phyloP scores from a whole-genome alignment of 441 rosid genomes.

The Erodium trifolium region DNA sequence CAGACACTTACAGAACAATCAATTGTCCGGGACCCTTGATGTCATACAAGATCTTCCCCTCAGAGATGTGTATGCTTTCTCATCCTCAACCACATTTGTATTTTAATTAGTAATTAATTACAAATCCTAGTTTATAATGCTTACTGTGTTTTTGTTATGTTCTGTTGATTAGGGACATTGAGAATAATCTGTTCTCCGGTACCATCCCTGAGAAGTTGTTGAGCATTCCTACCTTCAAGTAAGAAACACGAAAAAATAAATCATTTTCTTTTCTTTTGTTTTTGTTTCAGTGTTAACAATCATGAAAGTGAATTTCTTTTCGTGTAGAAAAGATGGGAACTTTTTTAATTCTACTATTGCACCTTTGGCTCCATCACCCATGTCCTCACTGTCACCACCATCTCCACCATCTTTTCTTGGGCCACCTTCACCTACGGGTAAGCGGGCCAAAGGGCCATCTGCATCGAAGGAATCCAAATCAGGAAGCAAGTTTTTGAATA shows the following conservation, averaged over 20 bases:
- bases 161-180: constrained; percentile 48
- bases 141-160: background rate
- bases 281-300: constrained; percentile 8
- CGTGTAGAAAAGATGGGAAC: constrained; percentile 80
- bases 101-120: background rate
- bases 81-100: background rate
- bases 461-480: constrained; percentile 31
- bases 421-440: constrained; percentile 42
- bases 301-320: background rate
- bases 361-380: constrained; percentile 49
- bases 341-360: constrained; percentile 72
- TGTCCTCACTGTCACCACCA: constrained; percentile 35
- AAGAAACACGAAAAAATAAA: constrained; percentile 12
- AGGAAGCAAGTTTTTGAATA: constrained; percentile 32
- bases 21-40: constrained; percentile 62
- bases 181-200: constrained; percentile 80
- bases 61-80: constrained; percentile 48
- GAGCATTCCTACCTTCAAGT: constrained; percentile 70
- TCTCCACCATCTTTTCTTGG: constrained; percentile 27
- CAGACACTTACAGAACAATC: constrained; percentile 84
- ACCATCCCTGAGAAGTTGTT: constrained; percentile 67
- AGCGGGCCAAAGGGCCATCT: constrained; percentile 30
- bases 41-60: constrained; percentile 70
- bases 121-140: background rate
- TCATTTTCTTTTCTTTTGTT: background rate